phyloP scores from a whole-genome alignment of 768 basidiomycete species.

The Termitomyces sp. region DNA sequence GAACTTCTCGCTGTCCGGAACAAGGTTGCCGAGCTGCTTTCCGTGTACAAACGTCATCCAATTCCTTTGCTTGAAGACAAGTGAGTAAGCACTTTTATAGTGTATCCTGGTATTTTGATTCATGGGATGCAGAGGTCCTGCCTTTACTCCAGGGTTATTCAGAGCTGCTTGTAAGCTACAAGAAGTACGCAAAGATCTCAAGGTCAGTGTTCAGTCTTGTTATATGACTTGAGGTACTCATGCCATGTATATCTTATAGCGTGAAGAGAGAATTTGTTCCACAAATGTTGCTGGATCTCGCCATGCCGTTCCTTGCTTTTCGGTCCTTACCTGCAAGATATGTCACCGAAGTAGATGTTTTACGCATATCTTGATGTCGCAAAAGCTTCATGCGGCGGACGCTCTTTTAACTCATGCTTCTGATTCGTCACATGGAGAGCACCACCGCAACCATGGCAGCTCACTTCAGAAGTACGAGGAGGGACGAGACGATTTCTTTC shows the following conservation, averaged over 20 bases:
- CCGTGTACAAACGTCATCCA: neutral
- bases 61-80: neutral
- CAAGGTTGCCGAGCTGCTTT: constrained; percentile 15
- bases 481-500: constrained; percentile 9
- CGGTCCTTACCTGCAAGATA: constrained; percentile 28
- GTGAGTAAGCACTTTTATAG: neutral
- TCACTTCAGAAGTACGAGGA: constrained; percentile 15
- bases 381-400: constrained; percentile 32
- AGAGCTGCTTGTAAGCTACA: constrained; percentile 24
- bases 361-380: constrained; percentile 25
- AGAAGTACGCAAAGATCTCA: constrained; percentile 11
- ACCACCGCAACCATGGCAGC: constrained; percentile 26
- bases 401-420: constrained; percentile 23
- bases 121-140: neutral
- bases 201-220: neutral
- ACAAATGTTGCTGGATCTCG: neutral
- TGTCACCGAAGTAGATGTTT: constrained; percentile 37
- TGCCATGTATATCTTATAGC: neutral
- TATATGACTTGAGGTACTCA: neutral
- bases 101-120: neutral
- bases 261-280: constrained; percentile 12
- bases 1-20: constrained; percentile 40
- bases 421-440: constrained; percentile 21
- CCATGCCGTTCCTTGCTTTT: constrained; percentile 17
- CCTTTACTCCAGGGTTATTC: constrained; percentile 14